These are phyloP conservation scores for Leccinum imitatum DNA, from an alignment of 768 basidiomycete genomes.

Conservation along the genomic window DNA sequence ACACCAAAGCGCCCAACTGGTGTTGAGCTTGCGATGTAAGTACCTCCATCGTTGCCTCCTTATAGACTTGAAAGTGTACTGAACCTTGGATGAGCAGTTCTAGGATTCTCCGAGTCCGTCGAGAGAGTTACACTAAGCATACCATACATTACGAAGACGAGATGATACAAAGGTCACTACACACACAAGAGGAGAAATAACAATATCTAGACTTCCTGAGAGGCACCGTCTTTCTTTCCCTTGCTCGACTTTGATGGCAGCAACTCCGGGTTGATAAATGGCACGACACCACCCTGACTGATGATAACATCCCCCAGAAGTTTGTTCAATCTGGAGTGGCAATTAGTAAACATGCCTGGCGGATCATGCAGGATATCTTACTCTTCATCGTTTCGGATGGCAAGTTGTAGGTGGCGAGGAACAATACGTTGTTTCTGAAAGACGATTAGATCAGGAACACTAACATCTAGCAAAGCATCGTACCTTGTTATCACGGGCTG, in stretches of 20 bases:
- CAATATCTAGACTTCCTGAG: conserved; percentile 46
- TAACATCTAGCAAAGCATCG: neutral
- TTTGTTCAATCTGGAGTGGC: conserved; percentile 46
- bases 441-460: neutral
- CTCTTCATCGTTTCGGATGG: conserved; percentile 77
- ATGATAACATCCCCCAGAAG: conserved; percentile 65
- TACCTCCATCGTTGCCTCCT: no score
- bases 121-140: conserved; percentile 24
- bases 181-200: neutral
- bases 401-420: conserved; percentile 74
- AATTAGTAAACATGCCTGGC: neutral
- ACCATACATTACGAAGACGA: conserved; percentile 31
- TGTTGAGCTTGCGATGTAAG: no score
- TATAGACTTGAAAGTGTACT: no score
- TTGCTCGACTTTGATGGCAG: conserved; percentile 46
- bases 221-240: conserved; percentile 49
- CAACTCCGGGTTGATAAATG: conserved; percentile 55
- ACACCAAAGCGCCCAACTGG: no score
- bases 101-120: neutral
- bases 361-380: conserved; percentile 29
- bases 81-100: no score
- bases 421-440: conserved; percentile 69
- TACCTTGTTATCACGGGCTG: conserved; percentile 72
- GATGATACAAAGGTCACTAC: conserved; percentile 22
- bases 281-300: conserved; percentile 75